Percentiles rank a stretch among this genome's conserved stretches.
Conservation (phyloP, 1,284 basidiomycete species). For the Hortiboletus rubellus region DNA sequence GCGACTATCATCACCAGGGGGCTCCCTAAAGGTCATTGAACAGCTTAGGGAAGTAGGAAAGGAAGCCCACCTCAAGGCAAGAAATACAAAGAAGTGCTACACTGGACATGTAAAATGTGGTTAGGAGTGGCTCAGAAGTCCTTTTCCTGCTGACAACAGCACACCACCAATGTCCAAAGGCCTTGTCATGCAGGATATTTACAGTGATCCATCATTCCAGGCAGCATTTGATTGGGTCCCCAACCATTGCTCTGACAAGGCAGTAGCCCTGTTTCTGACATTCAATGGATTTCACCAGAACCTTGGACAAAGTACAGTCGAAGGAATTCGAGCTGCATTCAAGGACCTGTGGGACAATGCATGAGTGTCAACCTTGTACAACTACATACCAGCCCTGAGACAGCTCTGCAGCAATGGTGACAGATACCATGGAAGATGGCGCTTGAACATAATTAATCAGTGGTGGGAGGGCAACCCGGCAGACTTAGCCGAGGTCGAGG, state of each 20-base stretch:
- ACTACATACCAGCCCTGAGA: too few species aligned
- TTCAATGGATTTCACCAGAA: conserved; percentile 1
- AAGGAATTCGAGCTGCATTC: conserved; percentile 1
- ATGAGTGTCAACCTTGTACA: not conserved
- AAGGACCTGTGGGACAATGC: conserved; percentile 7
- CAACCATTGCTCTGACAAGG: conserved; percentile 1
- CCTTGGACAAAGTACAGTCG: not conserved
- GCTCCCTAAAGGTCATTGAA: not conserved
- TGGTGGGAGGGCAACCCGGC: not conserved
- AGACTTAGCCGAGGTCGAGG: not conserved
- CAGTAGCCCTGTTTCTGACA: not conserved
- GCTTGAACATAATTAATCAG: not conserved
- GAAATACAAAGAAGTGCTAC: conserved; percentile 1
- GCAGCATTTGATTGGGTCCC: not conserved
- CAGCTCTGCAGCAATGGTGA: not conserved
- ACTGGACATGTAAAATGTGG: not conserved
- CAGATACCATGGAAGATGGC: not conserved
- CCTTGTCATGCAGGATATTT: too few species aligned
- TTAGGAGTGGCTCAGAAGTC: not conserved
- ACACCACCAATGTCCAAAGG: too few species aligned
- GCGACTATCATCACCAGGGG: not conserved
- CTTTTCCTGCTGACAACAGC: too few species aligned
- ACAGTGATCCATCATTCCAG: too few species aligned
- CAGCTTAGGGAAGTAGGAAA: not conserved
- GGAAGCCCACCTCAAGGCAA: conserved; percentile 2